These are phyloP conservation scores for Eucalyptus marginata DNA, from an alignment of 345 rosid species.

Conservation along the genomic window DNA sequence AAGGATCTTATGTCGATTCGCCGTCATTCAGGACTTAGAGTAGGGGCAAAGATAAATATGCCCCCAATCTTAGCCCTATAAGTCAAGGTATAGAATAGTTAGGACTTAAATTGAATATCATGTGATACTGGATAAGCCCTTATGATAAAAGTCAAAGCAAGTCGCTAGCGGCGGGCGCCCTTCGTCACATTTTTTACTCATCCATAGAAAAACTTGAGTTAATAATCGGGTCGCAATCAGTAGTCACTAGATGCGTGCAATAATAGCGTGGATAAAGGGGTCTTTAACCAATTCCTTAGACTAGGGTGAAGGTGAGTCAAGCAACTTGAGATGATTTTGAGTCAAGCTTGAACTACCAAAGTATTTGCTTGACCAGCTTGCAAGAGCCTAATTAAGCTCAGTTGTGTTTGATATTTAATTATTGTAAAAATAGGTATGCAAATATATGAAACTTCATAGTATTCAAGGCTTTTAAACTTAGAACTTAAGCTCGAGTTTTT, in stretches of 20 bases:
- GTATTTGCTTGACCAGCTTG: not conserved
- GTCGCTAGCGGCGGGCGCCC: not conserved
- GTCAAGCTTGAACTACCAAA: not conserved
- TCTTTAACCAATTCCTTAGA: not conserved
- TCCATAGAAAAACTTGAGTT: not conserved
- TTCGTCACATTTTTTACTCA: not conserved
- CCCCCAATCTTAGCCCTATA: not conserved
- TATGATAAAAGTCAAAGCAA: not conserved
- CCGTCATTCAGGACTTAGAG: not conserved
- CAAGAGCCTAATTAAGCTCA: not conserved
- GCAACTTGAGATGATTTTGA: not conserved
- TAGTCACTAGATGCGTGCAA: not conserved
- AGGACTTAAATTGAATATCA: not conserved
- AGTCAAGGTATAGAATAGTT: not conserved
- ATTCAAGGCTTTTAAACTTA: not conserved
- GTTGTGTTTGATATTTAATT: not conserved
- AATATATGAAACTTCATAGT: not conserved
- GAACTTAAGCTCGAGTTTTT: not conserved
- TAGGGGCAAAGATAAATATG: not conserved
- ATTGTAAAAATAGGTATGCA: not conserved
- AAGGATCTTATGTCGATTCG: not conserved
- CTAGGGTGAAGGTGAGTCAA: not conserved
- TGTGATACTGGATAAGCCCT: not conserved
- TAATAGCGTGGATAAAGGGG: not conserved
- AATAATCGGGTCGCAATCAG: not conserved